Conservation (phyloP, 2,329 filamentous ascomycete species). For the Pseudonectria foliicola region DNA sequence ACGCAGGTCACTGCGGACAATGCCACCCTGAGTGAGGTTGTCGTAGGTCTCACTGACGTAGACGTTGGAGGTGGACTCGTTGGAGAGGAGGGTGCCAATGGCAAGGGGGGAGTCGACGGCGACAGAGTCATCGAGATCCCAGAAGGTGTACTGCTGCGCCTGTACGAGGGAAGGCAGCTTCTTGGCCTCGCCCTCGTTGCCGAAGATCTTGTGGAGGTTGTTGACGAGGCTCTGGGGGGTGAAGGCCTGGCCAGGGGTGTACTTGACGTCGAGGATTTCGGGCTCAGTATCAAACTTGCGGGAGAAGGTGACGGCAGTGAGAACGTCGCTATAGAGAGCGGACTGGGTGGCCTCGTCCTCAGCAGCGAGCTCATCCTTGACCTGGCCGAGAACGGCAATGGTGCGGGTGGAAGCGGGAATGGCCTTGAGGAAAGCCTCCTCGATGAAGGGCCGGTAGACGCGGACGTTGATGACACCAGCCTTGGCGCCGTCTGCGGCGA, state of each 20-base stretch:
- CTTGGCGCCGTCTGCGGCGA: constrained; percentile 66
- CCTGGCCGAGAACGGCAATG: constrained; percentile 84
- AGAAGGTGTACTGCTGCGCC: constrained; percentile 85
- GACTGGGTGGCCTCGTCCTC: constrained; percentile 72
- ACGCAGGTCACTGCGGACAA: constrained; percentile 77
- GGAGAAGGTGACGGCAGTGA: constrained; percentile 77
- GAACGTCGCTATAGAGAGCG: constrained; percentile 83
- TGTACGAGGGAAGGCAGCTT: constrained; percentile 40
- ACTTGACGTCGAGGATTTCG: constrained; percentile 78
- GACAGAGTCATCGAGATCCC: constrained; percentile 74
- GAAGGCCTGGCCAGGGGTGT: constrained; percentile 59
- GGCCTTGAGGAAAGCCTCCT: constrained; percentile 82
- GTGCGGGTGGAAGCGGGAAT: constrained; percentile 69
- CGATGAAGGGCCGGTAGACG: constrained; percentile 89
- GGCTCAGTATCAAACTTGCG: constrained; percentile 56
- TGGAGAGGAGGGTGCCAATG: constrained; percentile 56
- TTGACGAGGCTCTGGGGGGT: constrained; percentile 48
- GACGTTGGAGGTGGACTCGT: constrained; percentile 60
- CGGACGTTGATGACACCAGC: constrained; percentile 87
- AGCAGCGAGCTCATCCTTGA: constrained; percentile 64
- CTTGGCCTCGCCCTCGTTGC: constrained; percentile 47
- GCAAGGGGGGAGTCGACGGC: constrained; percentile 57
- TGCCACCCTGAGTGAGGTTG: constrained; percentile 67
- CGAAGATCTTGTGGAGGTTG: constrained; percentile 42
- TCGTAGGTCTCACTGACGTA: constrained; percentile 56